Conservation (phyloP, 495 filamentous ascomycete genomes). For the Neurospora sp. region DNA sequence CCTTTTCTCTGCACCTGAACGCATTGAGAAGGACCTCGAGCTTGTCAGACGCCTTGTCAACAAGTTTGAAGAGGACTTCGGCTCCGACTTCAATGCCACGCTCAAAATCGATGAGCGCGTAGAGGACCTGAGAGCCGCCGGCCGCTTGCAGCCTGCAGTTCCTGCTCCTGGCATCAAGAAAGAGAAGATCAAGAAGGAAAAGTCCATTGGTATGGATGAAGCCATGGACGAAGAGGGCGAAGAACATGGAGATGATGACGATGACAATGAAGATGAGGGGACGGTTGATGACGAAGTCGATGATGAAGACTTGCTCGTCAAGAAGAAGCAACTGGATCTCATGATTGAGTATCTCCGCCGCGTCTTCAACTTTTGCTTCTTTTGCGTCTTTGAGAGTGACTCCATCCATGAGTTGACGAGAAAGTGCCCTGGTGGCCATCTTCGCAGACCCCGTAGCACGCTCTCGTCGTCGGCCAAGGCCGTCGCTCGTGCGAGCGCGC, state of each 20-base stretch:
- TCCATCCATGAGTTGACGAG: slow-evolving; percentile 90
- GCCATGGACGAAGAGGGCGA: slow-evolving; percentile 61
- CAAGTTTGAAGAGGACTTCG: slow-evolving; percentile 75
- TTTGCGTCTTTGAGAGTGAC: slow-evolving; percentile 97
- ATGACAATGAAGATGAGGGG: slow-evolving; percentile 65
- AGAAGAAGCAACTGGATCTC: slow-evolving; percentile 94
- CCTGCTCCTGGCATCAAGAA: slow-evolving; percentile 44
- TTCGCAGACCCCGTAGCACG: slow-evolving; percentile 76
- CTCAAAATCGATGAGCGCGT: slow-evolving; percentile 77
- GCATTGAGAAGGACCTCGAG: slow-evolving; percentile 74
- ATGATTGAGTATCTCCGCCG: slow-evolving; percentile 93
- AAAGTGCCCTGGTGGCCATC: slow-evolving; percentile 94
- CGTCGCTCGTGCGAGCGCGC: slow-evolving; percentile 74
- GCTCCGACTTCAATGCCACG: slow-evolving; percentile 57
- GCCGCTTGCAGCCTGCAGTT: slow-evolving; percentile 60
- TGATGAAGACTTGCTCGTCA: slow-evolving; percentile 76
- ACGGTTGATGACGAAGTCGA: slow-evolving; percentile 76
- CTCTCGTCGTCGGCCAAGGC: slow-evolving; percentile 72
- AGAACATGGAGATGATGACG: slow-evolving; percentile 55
- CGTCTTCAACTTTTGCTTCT: slow-evolving; percentile 98
- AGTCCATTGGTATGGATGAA: slow-evolving; percentile 53
- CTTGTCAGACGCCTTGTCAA: slow-evolving; percentile 63
- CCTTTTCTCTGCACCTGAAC: slow-evolving; percentile 81
- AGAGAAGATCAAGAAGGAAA: slow-evolving; percentile 44
- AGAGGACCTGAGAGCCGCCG: slow-evolving; percentile 62